Conservation (phyloP, 345 rosid species). For the Arabidopsis suecica region DNA sequence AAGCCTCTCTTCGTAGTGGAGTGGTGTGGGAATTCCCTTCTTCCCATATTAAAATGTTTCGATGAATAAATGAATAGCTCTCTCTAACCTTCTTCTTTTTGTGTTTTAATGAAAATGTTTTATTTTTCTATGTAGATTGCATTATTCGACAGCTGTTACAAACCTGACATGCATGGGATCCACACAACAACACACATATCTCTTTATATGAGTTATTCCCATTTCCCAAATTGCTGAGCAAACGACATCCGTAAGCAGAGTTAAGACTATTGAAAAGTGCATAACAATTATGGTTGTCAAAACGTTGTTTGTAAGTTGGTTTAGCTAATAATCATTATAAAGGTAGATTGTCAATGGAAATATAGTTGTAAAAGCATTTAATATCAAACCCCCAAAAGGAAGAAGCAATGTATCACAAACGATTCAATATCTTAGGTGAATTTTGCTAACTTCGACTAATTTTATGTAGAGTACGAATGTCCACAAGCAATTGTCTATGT, state of each 20-base stretch:
- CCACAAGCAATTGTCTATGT: background rate
- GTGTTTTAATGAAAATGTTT: background rate
- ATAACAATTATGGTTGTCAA: background rate
- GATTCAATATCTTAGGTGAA: background rate
- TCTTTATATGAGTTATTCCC: conserved; percentile 7
- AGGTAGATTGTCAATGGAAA: background rate
- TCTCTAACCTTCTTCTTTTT: background rate
- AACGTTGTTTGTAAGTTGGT: conserved; percentile 5
- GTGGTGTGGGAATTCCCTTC: conserved; percentile 2
- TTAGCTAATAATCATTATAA: background rate
- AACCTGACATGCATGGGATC: conserved; percentile 28
- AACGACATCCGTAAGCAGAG: background rate
- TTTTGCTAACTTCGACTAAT: background rate
- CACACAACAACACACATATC: background rate
- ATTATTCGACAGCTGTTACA: conserved; percentile 32
- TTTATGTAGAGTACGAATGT: background rate
- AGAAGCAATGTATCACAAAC: background rate
- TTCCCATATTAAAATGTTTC: conserved; percentile 1
- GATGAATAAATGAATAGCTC: background rate
- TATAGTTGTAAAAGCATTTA: background rate
- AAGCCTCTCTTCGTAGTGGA: conserved; percentile 10
- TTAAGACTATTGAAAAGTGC: background rate
- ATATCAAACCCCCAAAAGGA: background rate
- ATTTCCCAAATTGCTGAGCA: conserved; percentile 13
- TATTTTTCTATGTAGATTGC: background rate